Evolutionary conservation across 129 eudicot genomes (phyloP).

Genomic region (Arctium lappa): DNA sequence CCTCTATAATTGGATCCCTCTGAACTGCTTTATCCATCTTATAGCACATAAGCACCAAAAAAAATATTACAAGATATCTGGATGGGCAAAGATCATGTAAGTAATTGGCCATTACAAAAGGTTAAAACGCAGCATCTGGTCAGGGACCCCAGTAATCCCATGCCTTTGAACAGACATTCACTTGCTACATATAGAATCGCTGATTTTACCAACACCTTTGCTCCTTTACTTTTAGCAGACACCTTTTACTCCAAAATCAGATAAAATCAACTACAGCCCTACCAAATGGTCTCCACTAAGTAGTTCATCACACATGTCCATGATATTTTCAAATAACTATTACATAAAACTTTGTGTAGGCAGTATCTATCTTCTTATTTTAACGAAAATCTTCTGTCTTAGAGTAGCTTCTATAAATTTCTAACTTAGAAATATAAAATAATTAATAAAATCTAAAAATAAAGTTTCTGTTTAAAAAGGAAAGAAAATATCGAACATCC

Average conservation of each 20-base stretch:
- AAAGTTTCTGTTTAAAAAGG: neutral
- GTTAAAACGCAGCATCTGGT: neutral
- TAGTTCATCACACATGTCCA: neutral
- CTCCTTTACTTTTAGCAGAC: neutral
- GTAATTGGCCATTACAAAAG: neutral
- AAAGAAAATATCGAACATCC: neutral
- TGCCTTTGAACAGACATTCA: neutral
- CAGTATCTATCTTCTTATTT: neutral
- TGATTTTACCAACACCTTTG: neutral
- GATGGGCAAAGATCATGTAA: slow-evolving; percentile 10
- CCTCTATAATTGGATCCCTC: slow-evolving; percentile 82
- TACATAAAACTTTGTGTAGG: neutral
- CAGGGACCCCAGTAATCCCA: neutral
- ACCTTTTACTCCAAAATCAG: neutral
- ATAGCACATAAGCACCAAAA: slow-evolving; percentile 14
- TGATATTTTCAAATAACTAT: neutral
- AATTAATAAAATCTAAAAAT: neutral
- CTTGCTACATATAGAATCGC: neutral
- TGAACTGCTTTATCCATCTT: slow-evolving; percentile 89
- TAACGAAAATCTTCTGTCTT: neutral
- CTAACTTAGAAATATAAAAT: neutral
- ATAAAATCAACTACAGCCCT: neutral
- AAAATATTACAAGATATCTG: slow-evolving; percentile 3
- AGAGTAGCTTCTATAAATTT: neutral
- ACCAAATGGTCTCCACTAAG: neutral